These are phyloP conservation scores for Radiomyces spectabilis DNA, from an alignment of 192 early-diverging fungal species.

Conservation along the genomic window DNA sequence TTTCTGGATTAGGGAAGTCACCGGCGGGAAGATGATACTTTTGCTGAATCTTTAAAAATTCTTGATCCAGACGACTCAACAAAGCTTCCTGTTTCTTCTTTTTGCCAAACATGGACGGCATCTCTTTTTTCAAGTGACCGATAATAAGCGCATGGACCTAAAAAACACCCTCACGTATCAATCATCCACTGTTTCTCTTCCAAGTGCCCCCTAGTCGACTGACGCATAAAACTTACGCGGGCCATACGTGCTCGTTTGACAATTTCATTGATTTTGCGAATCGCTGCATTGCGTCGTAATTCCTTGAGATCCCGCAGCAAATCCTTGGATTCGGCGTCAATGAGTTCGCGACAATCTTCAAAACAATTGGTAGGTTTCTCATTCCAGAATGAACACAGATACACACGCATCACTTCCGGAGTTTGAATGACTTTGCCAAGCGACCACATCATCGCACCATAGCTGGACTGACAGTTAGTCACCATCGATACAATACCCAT, in stretches of 20 bases:
- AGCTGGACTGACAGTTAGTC: no score
- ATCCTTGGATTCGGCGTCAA: conserved; percentile 70
- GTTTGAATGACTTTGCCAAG: conserved; percentile 82
- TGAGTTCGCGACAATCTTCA: conserved; percentile 62
- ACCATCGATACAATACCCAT: no score
- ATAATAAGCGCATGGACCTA: conserved; percentile 82
- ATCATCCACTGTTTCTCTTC: not conserved
- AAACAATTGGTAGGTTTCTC: conserved; percentile 58
- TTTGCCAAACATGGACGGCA: conserved; percentile 81
- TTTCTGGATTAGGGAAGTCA: conserved; percentile 78
- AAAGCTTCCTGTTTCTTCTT: conserved; percentile 66
- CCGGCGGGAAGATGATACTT: conserved; percentile 64
- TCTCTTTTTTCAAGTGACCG: conserved; percentile 71
- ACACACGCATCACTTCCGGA: conserved; percentile 87
- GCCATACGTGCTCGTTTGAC: conserved; percentile 78
- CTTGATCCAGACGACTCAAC: conserved; percentile 61
- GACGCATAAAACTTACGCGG: conserved; percentile 24
- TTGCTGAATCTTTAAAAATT: conserved; percentile 69
- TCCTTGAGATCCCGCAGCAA: conserved; percentile 65
- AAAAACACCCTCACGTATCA: not conserved
- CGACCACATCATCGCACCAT: conserved; percentile 92
- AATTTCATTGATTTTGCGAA: conserved; percentile 87
- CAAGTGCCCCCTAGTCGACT: not conserved
- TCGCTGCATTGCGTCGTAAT: conserved; percentile 71
- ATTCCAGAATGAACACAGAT: conserved; percentile 74